Evolutionary conservation across 1,284 basidiomycete species (phyloP), one percentile per base, ranked within the genome.

Genomic region (Ustilago cynodontis): DNA sequence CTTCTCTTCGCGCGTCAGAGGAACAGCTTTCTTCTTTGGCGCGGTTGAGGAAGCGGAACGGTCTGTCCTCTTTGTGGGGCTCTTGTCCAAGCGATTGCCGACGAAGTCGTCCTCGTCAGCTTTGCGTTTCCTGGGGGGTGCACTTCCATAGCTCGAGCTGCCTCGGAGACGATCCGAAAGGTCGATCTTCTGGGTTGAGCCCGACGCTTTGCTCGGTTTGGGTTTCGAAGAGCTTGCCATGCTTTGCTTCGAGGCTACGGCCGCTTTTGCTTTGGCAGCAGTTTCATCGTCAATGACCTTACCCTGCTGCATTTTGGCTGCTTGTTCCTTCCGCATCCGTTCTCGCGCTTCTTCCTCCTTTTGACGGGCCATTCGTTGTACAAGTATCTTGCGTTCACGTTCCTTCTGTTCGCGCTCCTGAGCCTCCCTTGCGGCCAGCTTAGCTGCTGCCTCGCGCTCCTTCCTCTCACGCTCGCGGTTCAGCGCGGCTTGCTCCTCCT

Each of bases 1-100:
- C 70, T 80, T 78, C 43, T 80, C 79, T 53, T 80, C 79, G 20
- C 79, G 56, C 13, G 79, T 80, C 66, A 80, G 56, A 0, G 77
- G 71, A 3, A 71, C 45, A 0, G 75, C 39, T 29, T 67, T 71
- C 29, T 49, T 52, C 33, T 64, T 66, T 26, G 60, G 29, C 14
- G 63, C 51, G 20, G 54, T 49, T n/a, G 67, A 45, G 11, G 65
- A 55, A 13, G 62, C 35, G 4, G 55, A 59, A 9, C 54, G 50
- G 13, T 64, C 62, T 14, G 62, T 10, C 37, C 56, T 64, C 13
- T 33, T 52, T 9, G n/a, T 49, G 41, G 20, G 37, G 14, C 54
- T 39, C 45, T 57, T 65, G 59, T 77, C 71, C n/a, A 66, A 33
- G 13, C 71, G 66, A 45, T 77, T 77, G 26, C 75, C 75, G 14